phyloP scores from a whole-genome alignment of 1,139 yeast species.

The Lodderomyces beijingensis region DNA sequence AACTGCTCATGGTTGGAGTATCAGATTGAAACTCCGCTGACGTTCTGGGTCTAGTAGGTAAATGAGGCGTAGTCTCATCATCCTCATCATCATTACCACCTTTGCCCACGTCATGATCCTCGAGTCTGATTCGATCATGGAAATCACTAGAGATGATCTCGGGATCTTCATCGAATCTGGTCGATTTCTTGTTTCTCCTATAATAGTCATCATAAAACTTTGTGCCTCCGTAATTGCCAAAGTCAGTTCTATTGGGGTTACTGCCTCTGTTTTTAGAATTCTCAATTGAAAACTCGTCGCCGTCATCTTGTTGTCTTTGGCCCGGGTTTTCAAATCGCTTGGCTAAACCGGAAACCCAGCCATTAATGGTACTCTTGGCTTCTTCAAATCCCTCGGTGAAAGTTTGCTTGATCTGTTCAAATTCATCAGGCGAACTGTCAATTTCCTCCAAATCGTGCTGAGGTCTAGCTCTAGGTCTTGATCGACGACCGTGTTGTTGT shows the following conservation, averaged over 20 bases:
- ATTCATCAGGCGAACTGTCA: conserved; percentile 58
- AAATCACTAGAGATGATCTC: conserved; percentile 51
- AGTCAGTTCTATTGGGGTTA: conserved; percentile 25
- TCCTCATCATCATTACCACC: conserved; percentile 18
- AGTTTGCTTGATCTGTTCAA: conserved; percentile 67
- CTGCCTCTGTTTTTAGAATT: conserved; percentile 2
- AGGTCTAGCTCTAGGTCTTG: background rate
- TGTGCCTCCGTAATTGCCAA: conserved; percentile 43
- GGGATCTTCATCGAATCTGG: conserved; percentile 52
- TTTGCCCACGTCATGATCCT: conserved; percentile 35
- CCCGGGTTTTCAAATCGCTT: conserved; percentile 43
- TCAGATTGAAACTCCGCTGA: conserved; percentile 8
- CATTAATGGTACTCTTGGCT: conserved; percentile 71
- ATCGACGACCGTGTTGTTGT: conserved; percentile 2
- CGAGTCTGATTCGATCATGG: conserved; percentile 50
- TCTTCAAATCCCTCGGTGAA: conserved; percentile 79
- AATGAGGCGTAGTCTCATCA: conserved; percentile 39
- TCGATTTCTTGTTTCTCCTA: conserved; percentile 23
- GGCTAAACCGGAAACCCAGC: conserved; percentile 76
- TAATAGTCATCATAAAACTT: conserved; percentile 21
- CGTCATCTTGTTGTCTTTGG: conserved; percentile 7
- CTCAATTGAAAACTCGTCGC: conserved; percentile 2
- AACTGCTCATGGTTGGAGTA: conserved; percentile 8
- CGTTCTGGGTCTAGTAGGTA: conserved; percentile 21
- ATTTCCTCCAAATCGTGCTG: conserved; percentile 26